A percentile compares a stretch with the other conserved stretches of the same genome.
These are phyloP conservation scores for Rosa hybrid DNA, from an alignment of 331 rosid genomes.

Conservation along the genomic window DNA sequence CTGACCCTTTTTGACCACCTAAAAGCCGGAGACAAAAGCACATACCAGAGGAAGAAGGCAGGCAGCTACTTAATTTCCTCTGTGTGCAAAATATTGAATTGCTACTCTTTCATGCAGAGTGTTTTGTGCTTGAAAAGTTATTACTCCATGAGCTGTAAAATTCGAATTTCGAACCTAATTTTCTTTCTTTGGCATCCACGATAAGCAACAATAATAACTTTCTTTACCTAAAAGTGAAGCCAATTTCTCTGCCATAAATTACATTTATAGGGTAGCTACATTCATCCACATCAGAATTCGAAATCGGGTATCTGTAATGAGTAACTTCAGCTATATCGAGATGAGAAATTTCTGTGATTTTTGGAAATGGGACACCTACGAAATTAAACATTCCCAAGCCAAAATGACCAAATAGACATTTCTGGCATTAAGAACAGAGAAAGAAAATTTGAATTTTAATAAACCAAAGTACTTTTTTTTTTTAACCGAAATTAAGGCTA, in stretches of 20 bases:
- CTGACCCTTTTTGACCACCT: constrained; percentile 38
- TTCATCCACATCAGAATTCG: constrained; percentile 2
- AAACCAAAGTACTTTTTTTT: background rate
- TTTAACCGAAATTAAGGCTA: constrained; percentile 34
- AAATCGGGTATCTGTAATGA: background rate
- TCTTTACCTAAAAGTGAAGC: constrained; percentile 35
- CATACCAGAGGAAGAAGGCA: background rate
- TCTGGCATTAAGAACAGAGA: background rate
- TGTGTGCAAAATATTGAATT: background rate
- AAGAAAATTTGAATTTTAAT: constrained; percentile 7
- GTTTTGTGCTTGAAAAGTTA: background rate
- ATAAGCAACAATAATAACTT: constrained; percentile 12
- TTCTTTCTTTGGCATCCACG: constrained; percentile 12
- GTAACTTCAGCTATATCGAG: background rate
- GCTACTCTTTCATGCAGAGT: background rate
- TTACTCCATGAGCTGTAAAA: constrained; percentile 9
- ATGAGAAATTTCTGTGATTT: background rate
- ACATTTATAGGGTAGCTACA: constrained; percentile 11
- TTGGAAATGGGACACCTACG: background rate
- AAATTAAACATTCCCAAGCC: background rate
- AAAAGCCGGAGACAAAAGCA: constrained; percentile 19
- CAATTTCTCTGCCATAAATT: constrained; percentile 13
- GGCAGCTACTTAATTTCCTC: background rate
- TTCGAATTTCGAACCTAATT: constrained; percentile 6
- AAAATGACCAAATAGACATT: background rate